phyloP scores from a whole-genome alignment of 371 early-diverging fungal species.

The Syncephalastrum racemosum region DNA sequence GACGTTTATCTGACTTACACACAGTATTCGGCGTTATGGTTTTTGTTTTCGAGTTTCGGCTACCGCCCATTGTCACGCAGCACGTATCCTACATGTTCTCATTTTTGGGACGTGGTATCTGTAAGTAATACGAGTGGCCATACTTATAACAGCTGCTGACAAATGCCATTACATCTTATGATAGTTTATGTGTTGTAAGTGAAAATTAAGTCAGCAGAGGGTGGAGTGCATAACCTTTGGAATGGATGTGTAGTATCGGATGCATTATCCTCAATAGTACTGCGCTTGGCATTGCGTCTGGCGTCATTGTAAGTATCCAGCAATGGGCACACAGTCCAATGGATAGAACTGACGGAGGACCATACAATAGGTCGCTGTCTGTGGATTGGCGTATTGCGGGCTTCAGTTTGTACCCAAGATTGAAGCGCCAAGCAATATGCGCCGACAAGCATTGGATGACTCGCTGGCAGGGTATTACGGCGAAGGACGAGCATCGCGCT shows the following conservation, averaged over 20 bases:
- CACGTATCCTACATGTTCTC: constrained; percentile 24
- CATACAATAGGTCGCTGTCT: constrained; percentile 17
- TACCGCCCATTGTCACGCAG: constrained; percentile 33
- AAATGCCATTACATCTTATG: background rate
- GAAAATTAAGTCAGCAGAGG: background rate
- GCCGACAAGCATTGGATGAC: constrained; percentile 19
- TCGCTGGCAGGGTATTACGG: constrained; percentile 9
- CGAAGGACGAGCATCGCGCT: constrained; percentile 11
- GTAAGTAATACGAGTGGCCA: constrained; percentile 5
- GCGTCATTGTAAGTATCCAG: constrained; percentile 21
- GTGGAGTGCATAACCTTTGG: background rate
- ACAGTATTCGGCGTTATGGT: constrained; percentile 38
- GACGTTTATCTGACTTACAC: too few relatives aligned
- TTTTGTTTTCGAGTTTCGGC: constrained; percentile 38
- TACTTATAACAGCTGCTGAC: background rate
- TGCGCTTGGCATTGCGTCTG: constrained; percentile 21
- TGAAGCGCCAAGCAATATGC: constrained; percentile 24
- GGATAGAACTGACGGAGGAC: background rate
- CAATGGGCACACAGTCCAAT: background rate
- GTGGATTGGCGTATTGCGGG: constrained; percentile 20
- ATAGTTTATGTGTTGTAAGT: constrained; percentile 35
- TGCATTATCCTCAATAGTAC: constrained; percentile 19
- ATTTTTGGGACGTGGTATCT: constrained; percentile 22
- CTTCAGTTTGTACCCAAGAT: constrained; percentile 28
- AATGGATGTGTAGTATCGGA: constrained; percentile 16